phyloP scores from a whole-genome alignment of 108 stramenopile species.

The Parietichytrium sp. region DNA sequence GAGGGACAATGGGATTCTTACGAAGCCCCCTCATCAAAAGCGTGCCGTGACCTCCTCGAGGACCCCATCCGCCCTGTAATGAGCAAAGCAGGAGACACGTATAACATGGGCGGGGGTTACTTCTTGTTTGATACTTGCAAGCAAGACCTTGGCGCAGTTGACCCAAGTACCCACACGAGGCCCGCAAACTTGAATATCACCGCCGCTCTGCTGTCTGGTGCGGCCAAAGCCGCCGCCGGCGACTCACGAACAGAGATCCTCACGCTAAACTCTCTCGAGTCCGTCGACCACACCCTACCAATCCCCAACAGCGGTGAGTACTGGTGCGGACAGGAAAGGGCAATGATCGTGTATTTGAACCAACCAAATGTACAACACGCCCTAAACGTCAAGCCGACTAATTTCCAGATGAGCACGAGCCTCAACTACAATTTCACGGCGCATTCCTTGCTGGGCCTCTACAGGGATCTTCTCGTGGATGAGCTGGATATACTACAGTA shows the following conservation, averaged over 20 bases:
- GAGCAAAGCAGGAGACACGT: no score
- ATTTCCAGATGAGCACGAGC: slow-evolving; percentile 60
- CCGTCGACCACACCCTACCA: no score
- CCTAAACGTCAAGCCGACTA: slow-evolving; percentile 57
- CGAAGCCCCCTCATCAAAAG: no score
- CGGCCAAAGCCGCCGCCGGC: no score
- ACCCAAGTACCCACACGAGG: neutral
- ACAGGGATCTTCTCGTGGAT: slow-evolving; percentile 45
- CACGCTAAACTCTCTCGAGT: no score
- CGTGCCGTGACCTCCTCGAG: slow-evolving; percentile 52
- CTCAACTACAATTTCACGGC: slow-evolving; percentile 70
- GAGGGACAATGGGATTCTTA: neutral
- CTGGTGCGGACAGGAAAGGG: slow-evolving; percentile 62
- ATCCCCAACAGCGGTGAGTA: no score
- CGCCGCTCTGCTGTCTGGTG: neutral
- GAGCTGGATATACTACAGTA: slow-evolving; percentile 64
- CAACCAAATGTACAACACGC: slow-evolving; percentile 60
- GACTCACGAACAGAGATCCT: no score
- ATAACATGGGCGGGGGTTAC: no score
- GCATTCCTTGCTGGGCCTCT: slow-evolving; percentile 64
- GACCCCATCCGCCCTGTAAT: slow-evolving; percentile 51
- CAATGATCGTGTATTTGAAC: slow-evolving; percentile 59
- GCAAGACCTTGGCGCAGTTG: slow-evolving; percentile 48
- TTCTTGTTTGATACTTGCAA: slow-evolving; percentile 73
- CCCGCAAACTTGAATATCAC: neutral